phyloP scores from a whole-genome alignment of 495 filamentous ascomycete genomes.

The Schizothecium vesticola region DNA sequence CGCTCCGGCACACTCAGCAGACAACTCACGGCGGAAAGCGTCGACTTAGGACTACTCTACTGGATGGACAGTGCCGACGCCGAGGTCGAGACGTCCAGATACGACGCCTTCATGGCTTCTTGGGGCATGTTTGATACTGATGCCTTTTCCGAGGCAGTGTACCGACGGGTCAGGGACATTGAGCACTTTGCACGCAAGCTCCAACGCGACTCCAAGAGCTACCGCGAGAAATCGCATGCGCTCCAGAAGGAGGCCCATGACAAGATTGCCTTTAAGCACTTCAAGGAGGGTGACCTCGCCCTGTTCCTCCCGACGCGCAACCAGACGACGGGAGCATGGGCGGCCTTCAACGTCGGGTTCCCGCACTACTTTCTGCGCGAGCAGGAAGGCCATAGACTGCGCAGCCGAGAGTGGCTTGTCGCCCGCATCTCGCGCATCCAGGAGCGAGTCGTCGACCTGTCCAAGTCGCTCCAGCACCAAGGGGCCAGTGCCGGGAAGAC shows the following conservation, averaged over 20 bases:
- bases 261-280: conserved; percentile 93
- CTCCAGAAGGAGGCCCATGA: conserved; percentile 84
- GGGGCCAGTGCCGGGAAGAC: conserved; percentile 5
- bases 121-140: conserved; percentile 76
- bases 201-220: conserved; percentile 78
- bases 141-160: conserved; percentile 71
- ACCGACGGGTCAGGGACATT: conserved; percentile 81
- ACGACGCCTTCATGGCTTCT: conserved; percentile 61
- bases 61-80: conserved; percentile 71
- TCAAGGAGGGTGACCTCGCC: conserved; percentile 94
- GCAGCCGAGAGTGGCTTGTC: conserved; percentile 83
- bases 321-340: conserved; percentile 90
- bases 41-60: conserved; percentile 61
- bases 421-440: conserved; percentile 90
- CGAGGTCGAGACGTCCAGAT: conserved; percentile 64
- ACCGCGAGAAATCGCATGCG: conserved; percentile 83
- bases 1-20: conserved; percentile 41
- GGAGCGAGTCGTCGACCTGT: conserved; percentile 88
- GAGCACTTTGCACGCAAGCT: conserved; percentile 86
- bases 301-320: conserved; percentile 93
- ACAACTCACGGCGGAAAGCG: conserved; percentile 38
- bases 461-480: conserved; percentile 51
- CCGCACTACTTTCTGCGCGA: conserved; percentile 96
- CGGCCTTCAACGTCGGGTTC: conserved; percentile 94
- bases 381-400: conserved; percentile 79